phyloP scores from a whole-genome alignment of 192 early-diverging fungal species.

The Thoreauomyces humboldtii region DNA sequence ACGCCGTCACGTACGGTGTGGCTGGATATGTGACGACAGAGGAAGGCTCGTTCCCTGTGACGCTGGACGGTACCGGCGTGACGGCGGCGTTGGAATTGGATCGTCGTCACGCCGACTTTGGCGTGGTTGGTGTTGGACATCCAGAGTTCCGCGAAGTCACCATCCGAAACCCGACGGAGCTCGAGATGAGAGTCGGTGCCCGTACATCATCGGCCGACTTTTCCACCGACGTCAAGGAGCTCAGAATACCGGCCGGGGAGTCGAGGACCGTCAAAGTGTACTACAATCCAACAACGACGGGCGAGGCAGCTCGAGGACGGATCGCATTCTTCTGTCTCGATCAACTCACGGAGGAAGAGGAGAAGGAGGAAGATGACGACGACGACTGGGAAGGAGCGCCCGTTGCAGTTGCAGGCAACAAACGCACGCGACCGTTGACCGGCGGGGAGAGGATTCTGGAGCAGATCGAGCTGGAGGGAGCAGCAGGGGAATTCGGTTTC shows the following conservation, averaged over 20 bases:
- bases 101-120: constrained; percentile 40
- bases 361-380: constrained; percentile 10
- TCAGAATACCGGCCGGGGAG: constrained; percentile 34
- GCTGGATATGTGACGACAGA: constrained; percentile 39
- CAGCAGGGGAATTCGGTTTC: constrained; percentile 38
- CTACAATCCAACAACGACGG: constrained; percentile 31
- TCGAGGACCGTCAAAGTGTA: constrained; percentile 32
- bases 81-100: constrained; percentile 37
- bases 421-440: constrained; percentile 28
- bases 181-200: constrained; percentile 34
- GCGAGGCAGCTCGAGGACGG: constrained; percentile 10
- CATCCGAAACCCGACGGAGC: constrained; percentile 37
- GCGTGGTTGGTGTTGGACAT: constrained; percentile 48
- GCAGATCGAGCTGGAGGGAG: constrained; percentile 30
- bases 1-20: constrained; percentile 32
- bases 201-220: constrained; percentile 32
- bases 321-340: constrained; percentile 30
- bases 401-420: not conserved
- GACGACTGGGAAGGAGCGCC: not conserved
- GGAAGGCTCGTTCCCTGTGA: constrained; percentile 37
- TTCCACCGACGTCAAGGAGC: constrained; percentile 28
- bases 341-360: constrained; percentile 23
- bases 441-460: constrained; percentile 27
- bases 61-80: constrained; percentile 37
- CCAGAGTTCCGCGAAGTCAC: constrained; percentile 44